A percentile compares a stretch with the other conserved stretches of the same genome.
Evolutionary conservation across 83 land plant species (phyloP).

Genomic region (Diphasiastrum complanatum): DNA sequence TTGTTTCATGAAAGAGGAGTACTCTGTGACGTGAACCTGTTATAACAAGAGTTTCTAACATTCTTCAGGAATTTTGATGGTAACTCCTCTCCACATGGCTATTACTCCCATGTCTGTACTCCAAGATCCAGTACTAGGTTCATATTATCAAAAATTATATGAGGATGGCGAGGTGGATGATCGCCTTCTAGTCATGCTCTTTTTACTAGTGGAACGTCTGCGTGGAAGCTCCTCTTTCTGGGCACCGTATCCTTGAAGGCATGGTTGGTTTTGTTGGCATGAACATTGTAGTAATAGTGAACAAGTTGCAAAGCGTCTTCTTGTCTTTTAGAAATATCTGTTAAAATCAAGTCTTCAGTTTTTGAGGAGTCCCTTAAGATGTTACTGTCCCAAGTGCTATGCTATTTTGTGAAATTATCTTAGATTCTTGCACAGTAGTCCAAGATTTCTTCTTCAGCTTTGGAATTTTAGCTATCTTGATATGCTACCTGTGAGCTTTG

Average conservation of each 20-base stretch:
- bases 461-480: constrained; percentile 56
- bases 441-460: not conserved
- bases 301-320: no score
- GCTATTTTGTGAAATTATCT: not conserved
- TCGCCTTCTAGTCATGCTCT: constrained; percentile 68
- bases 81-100: constrained; percentile 71
- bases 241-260: constrained; percentile 59
- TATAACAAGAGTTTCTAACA: not conserved
- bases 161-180: constrained; percentile 82
- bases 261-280: not conserved
- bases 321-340: no score
- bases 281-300: no score
- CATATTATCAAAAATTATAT: constrained; percentile 52
- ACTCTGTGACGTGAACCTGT: not conserved
- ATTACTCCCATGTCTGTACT: constrained; percentile 85
- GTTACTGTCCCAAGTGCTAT: not conserved
- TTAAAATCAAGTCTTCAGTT: no score
- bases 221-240: constrained; percentile 60
- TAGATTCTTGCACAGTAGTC: no score
- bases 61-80: constrained; percentile 52
- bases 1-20: not conserved
- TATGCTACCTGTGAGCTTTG: constrained; percentile 71
- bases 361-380: no score
- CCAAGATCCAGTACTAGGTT: constrained; percentile 67
- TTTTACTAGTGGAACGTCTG: constrained; percentile 63